phyloP scores from a whole-genome alignment of 257 asterid species.

The Solanum stenotomum region DNA sequence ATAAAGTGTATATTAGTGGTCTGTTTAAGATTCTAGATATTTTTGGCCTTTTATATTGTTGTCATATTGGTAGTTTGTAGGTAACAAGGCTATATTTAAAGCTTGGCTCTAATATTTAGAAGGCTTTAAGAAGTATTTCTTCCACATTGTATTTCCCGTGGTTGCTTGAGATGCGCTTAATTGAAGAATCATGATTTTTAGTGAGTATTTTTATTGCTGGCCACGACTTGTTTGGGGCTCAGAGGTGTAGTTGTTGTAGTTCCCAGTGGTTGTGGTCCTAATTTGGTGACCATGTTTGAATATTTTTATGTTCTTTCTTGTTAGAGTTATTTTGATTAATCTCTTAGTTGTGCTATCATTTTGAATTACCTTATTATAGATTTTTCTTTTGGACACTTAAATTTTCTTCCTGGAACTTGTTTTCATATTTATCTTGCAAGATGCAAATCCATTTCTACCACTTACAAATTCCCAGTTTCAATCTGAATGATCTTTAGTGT shows the following conservation, averaged over 20 bases:
- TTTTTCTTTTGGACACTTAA: neutral
- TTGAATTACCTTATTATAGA: neutral
- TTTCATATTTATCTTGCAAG: neutral
- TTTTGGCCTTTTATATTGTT: neutral
- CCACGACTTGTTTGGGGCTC: neutral
- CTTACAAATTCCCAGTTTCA: neutral
- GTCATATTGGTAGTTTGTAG: neutral
- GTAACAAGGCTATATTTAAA: neutral
- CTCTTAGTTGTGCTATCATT: neutral
- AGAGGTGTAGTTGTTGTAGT: neutral
- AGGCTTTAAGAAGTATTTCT: neutral
- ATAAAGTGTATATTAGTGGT: neutral
- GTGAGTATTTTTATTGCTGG: neutral
- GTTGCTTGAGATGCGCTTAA: neutral
- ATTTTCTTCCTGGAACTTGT: neutral
- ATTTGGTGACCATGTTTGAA: neutral
- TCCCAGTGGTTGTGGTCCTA: neutral
- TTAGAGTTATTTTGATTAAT: neutral
- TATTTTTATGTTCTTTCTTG: neutral
- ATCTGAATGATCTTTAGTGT: neutral
- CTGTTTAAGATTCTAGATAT: neutral
- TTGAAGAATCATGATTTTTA: neutral
- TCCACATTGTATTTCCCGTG: neutral
- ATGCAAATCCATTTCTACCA: neutral
- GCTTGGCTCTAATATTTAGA: neutral